Percentiles rank a stretch among this genome's conserved stretches.
These are phyloP conservation scores for Xylaria sp. DNA, from an alignment of 2,329 filamentous ascomycete genomes.

Conservation along the genomic window DNA sequence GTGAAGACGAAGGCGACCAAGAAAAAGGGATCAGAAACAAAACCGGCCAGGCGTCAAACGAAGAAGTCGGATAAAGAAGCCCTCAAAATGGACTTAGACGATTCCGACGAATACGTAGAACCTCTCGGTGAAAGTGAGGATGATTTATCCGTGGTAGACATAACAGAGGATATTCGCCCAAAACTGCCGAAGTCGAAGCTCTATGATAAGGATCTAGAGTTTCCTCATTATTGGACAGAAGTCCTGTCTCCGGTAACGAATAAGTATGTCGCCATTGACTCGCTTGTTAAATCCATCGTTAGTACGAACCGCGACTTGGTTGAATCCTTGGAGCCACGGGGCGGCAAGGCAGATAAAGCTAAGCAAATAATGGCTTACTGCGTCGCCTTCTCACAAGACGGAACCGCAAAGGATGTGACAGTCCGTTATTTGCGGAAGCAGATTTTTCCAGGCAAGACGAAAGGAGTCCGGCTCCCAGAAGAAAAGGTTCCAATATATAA, in stretches of 20 bases:
- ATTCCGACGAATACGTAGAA: constrained; percentile 61
- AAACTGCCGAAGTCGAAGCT: constrained; percentile 57
- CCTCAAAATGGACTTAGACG: constrained; percentile 50
- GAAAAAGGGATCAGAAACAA: constrained; percentile 40
- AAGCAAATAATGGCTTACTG: constrained; percentile 93
- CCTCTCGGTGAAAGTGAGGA: constrained; percentile 66
- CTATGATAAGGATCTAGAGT: constrained; percentile 81
- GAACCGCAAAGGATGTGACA: constrained; percentile 94
- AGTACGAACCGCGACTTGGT: constrained; percentile 78
- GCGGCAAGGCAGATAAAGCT: constrained; percentile 82
- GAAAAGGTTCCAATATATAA: constrained; percentile 87
- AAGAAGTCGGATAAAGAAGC: constrained; percentile 45
- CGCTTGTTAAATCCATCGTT: constrained; percentile 74
- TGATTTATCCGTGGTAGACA: constrained; percentile 69
- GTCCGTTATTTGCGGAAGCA: constrained; percentile 87
- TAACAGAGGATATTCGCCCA: constrained; percentile 58
- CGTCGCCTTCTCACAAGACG: constrained; percentile 83
- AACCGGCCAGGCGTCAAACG: constrained; percentile 41
- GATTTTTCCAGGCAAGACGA: constrained; percentile 87
- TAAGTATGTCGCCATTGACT: constrained; percentile 82
- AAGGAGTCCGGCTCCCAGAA: constrained; percentile 79
- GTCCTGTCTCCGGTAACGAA: constrained; percentile 84
- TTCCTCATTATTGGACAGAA: constrained; percentile 94
- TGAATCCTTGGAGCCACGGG: constrained; percentile 82
- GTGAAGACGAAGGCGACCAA: constrained; percentile 54